phyloP scores from a whole-genome alignment of 2,329 filamentous ascomycete genomes.

The Sclerotinia minor region DNA sequence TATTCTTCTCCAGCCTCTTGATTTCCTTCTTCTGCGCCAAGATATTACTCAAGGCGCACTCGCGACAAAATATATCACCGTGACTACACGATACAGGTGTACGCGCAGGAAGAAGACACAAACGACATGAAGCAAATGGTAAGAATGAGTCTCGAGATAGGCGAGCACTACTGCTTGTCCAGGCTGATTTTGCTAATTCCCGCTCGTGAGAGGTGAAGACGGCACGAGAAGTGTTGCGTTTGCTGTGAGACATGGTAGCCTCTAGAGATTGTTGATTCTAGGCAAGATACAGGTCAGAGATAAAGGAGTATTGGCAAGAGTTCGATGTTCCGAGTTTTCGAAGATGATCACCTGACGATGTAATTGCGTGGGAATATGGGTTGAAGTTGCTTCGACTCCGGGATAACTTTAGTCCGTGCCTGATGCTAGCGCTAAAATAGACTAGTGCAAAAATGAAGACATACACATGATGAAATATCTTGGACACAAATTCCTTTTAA shows the following conservation, averaged over 20 bases:
- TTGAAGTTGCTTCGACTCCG: background rate
- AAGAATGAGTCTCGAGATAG: conserved; percentile 89
- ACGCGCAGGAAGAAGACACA: conserved; percentile 80
- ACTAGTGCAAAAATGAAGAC: background rate
- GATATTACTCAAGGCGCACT: conserved; percentile 91
- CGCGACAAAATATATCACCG: conserved; percentile 91
- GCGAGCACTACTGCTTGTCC: conserved; percentile 80
- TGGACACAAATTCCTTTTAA: too few relatives aligned
- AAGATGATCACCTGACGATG: conserved; percentile 7
- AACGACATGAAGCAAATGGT: conserved; percentile 81
- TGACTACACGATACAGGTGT: conserved; percentile 80
- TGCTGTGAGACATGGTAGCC: conserved; percentile 54
- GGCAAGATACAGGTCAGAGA: conserved; percentile 41
- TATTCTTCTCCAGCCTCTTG: conserved; percentile 70
- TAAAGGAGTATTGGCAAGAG: too few relatives aligned
- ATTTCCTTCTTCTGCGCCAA: conserved; percentile 89
- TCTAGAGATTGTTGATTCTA: conserved; percentile 39
- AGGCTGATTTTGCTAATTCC: conserved; percentile 74
- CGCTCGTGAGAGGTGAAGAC: conserved; percentile 96
- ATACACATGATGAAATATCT: too few relatives aligned
- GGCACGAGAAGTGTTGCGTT: conserved; percentile 86
- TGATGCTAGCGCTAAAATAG: background rate
- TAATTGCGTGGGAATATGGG: background rate
- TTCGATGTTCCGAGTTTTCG: background rate
- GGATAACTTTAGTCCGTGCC: background rate